Evolutionary conservation across 2,329 filamentous ascomycete genomes (phyloP).

Genomic region (Aspergillus pseudoterreus): DNA sequence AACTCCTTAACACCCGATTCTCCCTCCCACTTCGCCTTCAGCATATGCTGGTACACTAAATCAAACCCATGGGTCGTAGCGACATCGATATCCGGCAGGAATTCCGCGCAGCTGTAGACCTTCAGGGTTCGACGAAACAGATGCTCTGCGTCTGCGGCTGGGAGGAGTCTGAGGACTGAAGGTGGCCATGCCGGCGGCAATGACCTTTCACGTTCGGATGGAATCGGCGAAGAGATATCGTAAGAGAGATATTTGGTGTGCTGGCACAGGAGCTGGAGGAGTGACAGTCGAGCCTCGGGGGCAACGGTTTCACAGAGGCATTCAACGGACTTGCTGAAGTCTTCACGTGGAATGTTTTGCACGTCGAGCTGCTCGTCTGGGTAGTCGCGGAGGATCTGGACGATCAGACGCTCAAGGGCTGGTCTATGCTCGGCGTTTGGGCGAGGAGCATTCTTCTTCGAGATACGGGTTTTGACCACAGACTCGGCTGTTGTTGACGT

Average conservation of each 20-base stretch:
- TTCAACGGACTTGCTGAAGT: background rate
- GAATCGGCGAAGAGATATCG: background rate
- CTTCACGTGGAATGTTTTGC: background rate
- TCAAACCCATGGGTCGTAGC: background rate
- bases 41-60: background rate
- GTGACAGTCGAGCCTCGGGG: background rate
- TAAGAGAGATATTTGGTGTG: background rate
- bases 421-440: background rate
- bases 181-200: background rate
- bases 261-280: background rate
- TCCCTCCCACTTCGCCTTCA: constrained; percentile 1
- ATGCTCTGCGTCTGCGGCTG: background rate
- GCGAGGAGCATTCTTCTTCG: background rate
- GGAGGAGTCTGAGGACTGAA: background rate
- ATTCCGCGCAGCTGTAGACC: background rate
- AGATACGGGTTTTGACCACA: background rate
- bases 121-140: background rate
- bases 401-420: background rate
- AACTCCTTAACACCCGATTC: background rate
- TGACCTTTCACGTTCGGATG: background rate
- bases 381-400: background rate
- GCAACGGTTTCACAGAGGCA: background rate
- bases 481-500: background rate
- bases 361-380: background rate
- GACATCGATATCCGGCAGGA: background rate